These are phyloP conservation scores for Oryza meridionalis DNA, from an alignment of 176 grass and related monocot genomes.

Conservation along the genomic window DNA sequence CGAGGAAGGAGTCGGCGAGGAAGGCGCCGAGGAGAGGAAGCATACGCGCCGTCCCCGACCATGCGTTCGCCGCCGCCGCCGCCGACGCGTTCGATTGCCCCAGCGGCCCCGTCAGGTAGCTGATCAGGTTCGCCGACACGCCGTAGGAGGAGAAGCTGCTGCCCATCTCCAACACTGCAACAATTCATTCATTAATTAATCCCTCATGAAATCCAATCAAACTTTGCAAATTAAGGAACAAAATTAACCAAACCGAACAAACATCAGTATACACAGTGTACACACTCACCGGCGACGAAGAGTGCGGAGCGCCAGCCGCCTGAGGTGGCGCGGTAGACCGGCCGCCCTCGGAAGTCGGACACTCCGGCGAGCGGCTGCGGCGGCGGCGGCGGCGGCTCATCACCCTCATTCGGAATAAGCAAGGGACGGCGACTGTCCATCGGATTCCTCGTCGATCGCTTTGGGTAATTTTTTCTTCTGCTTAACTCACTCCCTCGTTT, in stretches of 20 bases:
- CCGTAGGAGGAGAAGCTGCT: conserved; percentile 64
- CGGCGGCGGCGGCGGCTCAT: neutral
- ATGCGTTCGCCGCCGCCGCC: conserved; percentile 61
- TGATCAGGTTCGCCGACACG: conserved; percentile 63
- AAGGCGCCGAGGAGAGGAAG: conserved; percentile 62
- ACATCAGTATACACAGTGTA: too few relatives aligned
- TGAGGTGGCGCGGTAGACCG: conserved; percentile 35
- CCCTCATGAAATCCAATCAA: too few relatives aligned
- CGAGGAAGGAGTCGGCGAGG: conserved; percentile 57
- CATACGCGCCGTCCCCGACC: conserved; percentile 45
- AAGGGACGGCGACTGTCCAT: too few relatives aligned
- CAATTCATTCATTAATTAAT: too few relatives aligned
- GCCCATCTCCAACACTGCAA: conserved; percentile 51
- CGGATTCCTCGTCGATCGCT: too few relatives aligned
- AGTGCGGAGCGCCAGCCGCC: conserved; percentile 44
- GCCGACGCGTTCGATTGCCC: conserved; percentile 58
- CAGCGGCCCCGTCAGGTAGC: conserved; percentile 64
- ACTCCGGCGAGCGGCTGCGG: conserved; percentile 19
- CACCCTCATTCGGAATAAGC: neutral
- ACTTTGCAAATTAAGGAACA: too few relatives aligned
- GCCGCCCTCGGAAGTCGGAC: conserved; percentile 57
- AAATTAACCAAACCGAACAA: too few relatives aligned
- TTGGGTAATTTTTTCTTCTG: too few relatives aligned
- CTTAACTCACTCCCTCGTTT: too few relatives aligned
- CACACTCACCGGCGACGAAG: conserved; percentile 43